Evolutionary conservation across 805 yeast species (phyloP).

Genomic region (Metschnikowia lochheadii): DNA sequence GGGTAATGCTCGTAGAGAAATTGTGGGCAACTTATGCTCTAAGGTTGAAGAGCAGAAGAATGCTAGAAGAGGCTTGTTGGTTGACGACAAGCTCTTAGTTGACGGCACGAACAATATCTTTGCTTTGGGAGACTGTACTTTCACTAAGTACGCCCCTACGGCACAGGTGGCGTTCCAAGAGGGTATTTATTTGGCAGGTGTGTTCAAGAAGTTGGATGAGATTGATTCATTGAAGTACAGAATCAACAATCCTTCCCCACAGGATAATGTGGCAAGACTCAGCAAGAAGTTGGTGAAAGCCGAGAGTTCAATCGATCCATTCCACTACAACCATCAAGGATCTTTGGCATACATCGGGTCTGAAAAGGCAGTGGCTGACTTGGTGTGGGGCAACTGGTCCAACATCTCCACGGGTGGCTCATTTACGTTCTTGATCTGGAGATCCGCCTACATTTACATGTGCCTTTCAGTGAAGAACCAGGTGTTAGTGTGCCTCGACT

Average conservation of each 20-base stretch:
- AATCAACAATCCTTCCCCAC: constrained; percentile 36
- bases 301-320: constrained; percentile 49
- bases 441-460: constrained; percentile 90
- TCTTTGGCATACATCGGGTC: constrained; percentile 91
- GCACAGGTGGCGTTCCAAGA: constrained; percentile 98
- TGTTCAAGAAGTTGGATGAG: constrained; percentile 61
- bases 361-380: constrained; percentile 91
- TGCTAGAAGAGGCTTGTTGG: constrained; percentile 86
- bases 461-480: constrained; percentile 85
- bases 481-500: constrained; percentile 78
- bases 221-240: constrained; percentile 54
- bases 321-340: constrained; percentile 85
- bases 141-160: constrained; percentile 88
- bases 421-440: constrained; percentile 89
- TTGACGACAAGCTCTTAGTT: constrained; percentile 71
- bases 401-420: constrained; percentile 80
- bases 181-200: constrained; percentile 74
- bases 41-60: constrained; percentile 72
- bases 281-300: constrained; percentile 43
- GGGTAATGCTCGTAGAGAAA: constrained; percentile 86
- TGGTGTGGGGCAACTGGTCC: constrained; percentile 74
- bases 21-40: constrained; percentile 61
- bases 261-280: constrained; percentile 42
- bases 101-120: constrained; percentile 80
- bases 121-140: constrained; percentile 94